These are phyloP conservation scores for Candida ipomoeae DNA, from an alignment of 805 yeast species.

Conservation along the genomic window DNA sequence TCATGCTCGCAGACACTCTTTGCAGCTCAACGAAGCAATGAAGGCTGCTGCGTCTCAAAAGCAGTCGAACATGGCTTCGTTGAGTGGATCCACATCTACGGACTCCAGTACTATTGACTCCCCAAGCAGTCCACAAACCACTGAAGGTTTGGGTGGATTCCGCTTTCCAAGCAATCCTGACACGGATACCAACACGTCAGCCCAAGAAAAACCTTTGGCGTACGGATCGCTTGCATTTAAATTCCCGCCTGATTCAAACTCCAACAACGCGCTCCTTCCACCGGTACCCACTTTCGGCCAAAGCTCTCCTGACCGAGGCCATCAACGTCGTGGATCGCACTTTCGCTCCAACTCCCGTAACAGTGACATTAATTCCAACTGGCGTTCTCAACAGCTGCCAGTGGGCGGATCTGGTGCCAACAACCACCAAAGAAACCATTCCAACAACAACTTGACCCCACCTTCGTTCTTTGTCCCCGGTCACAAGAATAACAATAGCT, in stretches of 20 bases:
- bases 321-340: conserved; percentile 39
- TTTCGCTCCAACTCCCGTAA: conserved; percentile 37
- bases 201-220: conserved; percentile 28
- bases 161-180: conserved; percentile 54
- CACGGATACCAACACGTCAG: conserved; percentile 10
- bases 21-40: conserved; percentile 89
- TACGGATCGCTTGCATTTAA: conserved; percentile 49
- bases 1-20: conserved; percentile 86
- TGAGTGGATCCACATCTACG: conserved; percentile 11
- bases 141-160: conserved; percentile 33
- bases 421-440: conserved; percentile 16
- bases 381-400: conserved; percentile 58
- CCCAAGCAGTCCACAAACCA: conserved; percentile 16
- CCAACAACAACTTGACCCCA: conserved; percentile 32
- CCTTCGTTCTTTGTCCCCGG: conserved; percentile 63
- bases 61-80: conserved; percentile 35
- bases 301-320: conserved; percentile 38
- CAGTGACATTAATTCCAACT: conserved; percentile 44
- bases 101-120: conserved; percentile 9
- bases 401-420: conserved; percentile 20
- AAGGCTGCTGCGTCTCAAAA: conserved; percentile 94
- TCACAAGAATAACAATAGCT: conserved; percentile 65
- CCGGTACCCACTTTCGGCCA: conserved; percentile 51
- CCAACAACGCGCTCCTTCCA: conserved; percentile 39
- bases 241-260: conserved; percentile 47